Conservation (phyloP, 805 yeast genomes). For the Yarrowia hollandica region DNA sequence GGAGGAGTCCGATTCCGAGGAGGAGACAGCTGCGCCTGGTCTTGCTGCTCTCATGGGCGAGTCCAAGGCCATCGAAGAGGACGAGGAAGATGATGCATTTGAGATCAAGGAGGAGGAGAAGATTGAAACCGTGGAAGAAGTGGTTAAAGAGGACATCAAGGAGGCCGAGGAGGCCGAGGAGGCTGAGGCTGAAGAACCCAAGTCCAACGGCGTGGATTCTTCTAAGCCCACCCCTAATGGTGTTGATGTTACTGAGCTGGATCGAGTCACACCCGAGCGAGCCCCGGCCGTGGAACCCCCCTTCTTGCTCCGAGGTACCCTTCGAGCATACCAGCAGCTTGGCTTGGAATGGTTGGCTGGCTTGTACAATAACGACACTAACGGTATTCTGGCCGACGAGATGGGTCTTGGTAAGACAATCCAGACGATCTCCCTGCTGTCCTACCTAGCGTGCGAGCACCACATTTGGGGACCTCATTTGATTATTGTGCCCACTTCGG, state of each 20-base stretch:
- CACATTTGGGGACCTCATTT: conserved; percentile 98
- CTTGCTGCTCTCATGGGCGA: conserved; percentile 17
- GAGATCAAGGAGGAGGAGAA: conserved; percentile 14
- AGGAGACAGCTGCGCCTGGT: conserved; percentile 19
- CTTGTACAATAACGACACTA: conserved; percentile 84
- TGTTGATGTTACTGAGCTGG: conserved; percentile 9
- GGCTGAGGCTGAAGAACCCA: not conserved
- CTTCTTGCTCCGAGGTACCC: conserved; percentile 66
- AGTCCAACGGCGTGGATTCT: not conserved
- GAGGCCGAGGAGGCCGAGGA: not conserved
- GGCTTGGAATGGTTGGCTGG: conserved; percentile 98
- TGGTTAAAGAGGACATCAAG: not conserved
- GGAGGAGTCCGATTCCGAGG: conserved; percentile 29
- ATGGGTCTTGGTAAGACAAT: conserved; percentile 98
- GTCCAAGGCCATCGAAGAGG: conserved; percentile 5
- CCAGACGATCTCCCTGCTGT: conserved; percentile 83
- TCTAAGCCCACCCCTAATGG: not conserved
- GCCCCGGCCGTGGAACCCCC: conserved; percentile 48
- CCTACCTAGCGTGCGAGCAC: conserved; percentile 90
- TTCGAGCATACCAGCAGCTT: conserved; percentile 90
- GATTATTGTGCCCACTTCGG: conserved; percentile 96
- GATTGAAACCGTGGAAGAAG: not conserved
- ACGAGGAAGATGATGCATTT: conserved; percentile 20
- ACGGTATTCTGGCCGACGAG: conserved; percentile 97
- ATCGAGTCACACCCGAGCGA: conserved; percentile 1